These are phyloP conservation scores for Coffea eugenioides DNA, from an alignment of 257 asterid species.

Conservation along the genomic window DNA sequence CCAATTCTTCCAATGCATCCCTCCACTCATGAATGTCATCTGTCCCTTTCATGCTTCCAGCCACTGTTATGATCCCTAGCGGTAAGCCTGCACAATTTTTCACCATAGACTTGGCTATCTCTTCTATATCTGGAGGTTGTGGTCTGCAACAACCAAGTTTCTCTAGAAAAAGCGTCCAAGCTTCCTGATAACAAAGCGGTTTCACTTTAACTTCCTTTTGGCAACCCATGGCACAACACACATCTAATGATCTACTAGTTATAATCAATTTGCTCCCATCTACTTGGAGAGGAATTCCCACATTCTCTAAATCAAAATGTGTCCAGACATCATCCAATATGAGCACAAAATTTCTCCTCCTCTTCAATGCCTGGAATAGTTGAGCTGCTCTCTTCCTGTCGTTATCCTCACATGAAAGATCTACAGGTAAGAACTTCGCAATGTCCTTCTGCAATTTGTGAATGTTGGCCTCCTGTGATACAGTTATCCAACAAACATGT, in stretches of 20 bases:
- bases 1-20: background rate
- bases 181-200: background rate
- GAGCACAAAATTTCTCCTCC: background rate
- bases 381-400: background rate
- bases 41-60: slow-evolving; percentile 35
- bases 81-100: slow-evolving; percentile 23
- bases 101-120: background rate
- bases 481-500: background rate
- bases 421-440: background rate
- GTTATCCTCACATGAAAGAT: background rate
- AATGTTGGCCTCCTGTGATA: background rate
- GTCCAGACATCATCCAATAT: background rate
- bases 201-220: slow-evolving; percentile 26
- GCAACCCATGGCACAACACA: slow-evolving; percentile 19
- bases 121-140: background rate
- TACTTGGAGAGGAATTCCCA: background rate
- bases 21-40: slow-evolving; percentile 33
- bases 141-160: background rate
- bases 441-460: background rate
- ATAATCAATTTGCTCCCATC: slow-evolving; percentile 20
- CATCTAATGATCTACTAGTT: slow-evolving; percentile 17
- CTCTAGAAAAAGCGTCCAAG: background rate
- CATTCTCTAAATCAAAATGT: background rate
- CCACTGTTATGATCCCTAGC: slow-evolving; percentile 22
- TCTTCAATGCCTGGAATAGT: background rate